phyloP scores from a whole-genome alignment of 371 early-diverging fungal species.

The Zychaea mexicana region DNA sequence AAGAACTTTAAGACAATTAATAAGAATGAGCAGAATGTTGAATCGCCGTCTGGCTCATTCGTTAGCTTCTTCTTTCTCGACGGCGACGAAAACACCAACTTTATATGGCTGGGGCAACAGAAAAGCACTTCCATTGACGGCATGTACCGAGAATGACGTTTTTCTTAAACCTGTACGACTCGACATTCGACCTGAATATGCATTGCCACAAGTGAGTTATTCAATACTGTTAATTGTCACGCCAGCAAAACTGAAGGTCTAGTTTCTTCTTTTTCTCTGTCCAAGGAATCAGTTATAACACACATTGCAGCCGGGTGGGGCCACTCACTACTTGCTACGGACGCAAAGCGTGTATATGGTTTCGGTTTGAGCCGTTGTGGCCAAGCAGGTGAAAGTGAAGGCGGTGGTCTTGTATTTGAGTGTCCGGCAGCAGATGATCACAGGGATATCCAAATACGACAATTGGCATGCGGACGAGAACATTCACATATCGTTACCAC shows the following conservation, averaged over 20 bases:
- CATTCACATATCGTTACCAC: conserved; percentile 59
- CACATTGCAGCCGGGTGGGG: conserved; percentile 49
- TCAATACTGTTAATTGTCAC: no score
- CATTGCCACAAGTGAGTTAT: conserved; percentile 33
- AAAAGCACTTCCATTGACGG: conserved; percentile 32
- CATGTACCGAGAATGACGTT: conserved; percentile 12
- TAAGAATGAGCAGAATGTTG: not conserved
- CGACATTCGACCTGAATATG: conserved; percentile 35
- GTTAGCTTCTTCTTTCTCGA: no score
- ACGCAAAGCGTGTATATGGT: conserved; percentile 27
- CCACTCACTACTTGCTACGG: conserved; percentile 36
- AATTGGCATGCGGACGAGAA: conserved; percentile 58
- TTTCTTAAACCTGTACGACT: conserved; percentile 27
- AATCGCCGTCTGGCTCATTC: not conserved
- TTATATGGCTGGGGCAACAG: conserved; percentile 50
- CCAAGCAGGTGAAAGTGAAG: conserved; percentile 42
- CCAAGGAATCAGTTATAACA: conserved; percentile 21
- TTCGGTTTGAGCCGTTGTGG: conserved; percentile 47
- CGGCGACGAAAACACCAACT: not conserved
- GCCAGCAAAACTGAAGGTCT: not conserved
- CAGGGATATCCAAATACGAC: conserved; percentile 5
- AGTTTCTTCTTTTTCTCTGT: not conserved
- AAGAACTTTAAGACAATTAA: no score
- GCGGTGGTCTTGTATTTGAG: conserved; percentile 1
- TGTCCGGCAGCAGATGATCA: not conserved